Conservation (phyloP, 1,139 yeast genomes). For the Saccharomyces hybrid region DNA sequence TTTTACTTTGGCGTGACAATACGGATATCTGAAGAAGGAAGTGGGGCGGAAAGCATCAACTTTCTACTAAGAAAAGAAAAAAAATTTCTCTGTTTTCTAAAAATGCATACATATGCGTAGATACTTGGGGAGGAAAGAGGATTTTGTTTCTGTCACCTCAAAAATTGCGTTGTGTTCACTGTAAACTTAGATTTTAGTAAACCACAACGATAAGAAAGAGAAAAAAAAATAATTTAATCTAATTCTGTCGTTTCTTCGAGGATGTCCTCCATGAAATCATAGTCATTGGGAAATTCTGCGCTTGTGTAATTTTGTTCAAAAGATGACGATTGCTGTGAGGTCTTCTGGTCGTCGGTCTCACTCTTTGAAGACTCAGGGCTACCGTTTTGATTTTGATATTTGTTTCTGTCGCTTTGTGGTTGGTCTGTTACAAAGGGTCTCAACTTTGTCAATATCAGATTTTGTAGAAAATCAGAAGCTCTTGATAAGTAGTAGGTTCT, state of each 20-base stretch:
- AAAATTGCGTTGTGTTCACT: too few species aligned
- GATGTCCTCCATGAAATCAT: neutral
- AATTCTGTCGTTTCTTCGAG: neutral
- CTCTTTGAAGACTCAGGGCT: neutral
- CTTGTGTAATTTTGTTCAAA: neutral
- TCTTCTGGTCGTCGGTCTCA: neutral
- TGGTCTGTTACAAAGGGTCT: neutral
- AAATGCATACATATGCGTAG: neutral
- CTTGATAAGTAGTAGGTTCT: slow-evolving; percentile 1
- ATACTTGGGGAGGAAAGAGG: neutral
- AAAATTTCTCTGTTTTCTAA: neutral
- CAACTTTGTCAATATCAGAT: neutral
- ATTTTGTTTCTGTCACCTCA: too few species aligned
- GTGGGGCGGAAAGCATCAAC: neutral
- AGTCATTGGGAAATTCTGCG: neutral
- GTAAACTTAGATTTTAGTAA: too few species aligned
- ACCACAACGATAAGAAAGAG: too few species aligned
- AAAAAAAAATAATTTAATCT: neutral
- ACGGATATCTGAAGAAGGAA: neutral
- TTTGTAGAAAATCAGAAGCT: neutral
- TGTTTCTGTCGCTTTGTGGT: neutral
- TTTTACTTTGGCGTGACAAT: neutral
- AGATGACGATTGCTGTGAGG: neutral
- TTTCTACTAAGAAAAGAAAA: neutral
- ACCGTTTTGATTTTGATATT: neutral